Base-by-base conservation (phyloP, 495 filamentous ascomycete species). In the Cetradonia linearis region DNA sequence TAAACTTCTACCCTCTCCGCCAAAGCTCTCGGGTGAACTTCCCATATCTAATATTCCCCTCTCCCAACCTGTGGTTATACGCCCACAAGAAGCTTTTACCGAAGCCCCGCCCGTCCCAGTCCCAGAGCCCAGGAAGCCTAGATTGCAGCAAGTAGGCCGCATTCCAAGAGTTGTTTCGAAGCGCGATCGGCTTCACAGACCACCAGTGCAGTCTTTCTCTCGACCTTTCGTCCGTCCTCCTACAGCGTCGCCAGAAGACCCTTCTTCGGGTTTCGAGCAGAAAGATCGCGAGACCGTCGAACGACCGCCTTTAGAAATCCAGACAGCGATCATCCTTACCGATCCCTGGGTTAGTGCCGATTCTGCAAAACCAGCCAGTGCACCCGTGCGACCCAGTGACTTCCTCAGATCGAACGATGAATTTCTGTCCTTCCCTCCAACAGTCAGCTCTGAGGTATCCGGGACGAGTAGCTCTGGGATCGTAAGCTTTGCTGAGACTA, bases 151-250 rank as follows among this genome's bases (percentile, higher is more conserved):
- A 66, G 84, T 97, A 58, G 92, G 91, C 14, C 86, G 92, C 11
- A 97, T 97, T 62, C 92, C 92, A 25, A 84, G 84, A 65, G 89
- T 96, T 13, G 81, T 92, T 38, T 91, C 85, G 44, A 78, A 76
- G 46, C 76, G 81, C 38, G 86, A 85, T 59, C 81, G 85, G 49
- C 81, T 84, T 38, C 83, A 87, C 63, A 80, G 78, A 57, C 83
- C 83, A 6, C 83, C 88, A 3, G 78, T 86, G 16, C 85, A 86
- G 69, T 95, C 91, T 18, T 95, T 94, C 68, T 96, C 91, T 1
- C 76, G 91, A 44, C 91, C 91, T 1, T 90, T 90, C 66, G 80
- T 77, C 58, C 70, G 76, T 34, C 63, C 54, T 36, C 37, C 47
- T 62, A 65, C n/a, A 65, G 74, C 49, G 67, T 67, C 30, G 27